phyloP scores from a whole-genome alignment of 371 early-diverging fungal genomes.

The Smittium mucronatum region DNA sequence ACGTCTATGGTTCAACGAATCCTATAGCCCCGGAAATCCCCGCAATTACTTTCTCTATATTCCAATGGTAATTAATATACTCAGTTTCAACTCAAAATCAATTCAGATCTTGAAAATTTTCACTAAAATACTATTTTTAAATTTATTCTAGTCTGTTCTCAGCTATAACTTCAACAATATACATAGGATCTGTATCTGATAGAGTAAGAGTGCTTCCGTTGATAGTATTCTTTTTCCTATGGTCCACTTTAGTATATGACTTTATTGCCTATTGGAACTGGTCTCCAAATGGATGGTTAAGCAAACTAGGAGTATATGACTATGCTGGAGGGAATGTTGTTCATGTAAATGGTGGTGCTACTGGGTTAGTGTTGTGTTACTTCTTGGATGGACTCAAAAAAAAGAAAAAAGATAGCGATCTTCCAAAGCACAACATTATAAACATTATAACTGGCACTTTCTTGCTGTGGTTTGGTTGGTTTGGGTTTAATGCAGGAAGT shows the following conservation, averaged over 20 bases:
- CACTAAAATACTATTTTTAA: no score
- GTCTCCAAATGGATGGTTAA: conserved; percentile 68
- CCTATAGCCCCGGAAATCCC: conserved; percentile 46
- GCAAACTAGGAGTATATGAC: conserved; percentile 58
- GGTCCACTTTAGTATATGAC: conserved; percentile 83
- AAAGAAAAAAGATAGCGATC: conserved; percentile 41
- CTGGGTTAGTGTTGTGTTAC: conserved; percentile 77
- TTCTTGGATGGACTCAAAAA: conserved; percentile 60
- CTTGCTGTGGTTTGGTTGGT: conserved; percentile 83
- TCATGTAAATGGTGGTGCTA: conserved; percentile 81
- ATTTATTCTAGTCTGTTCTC: conserved; percentile 60
- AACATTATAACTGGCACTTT: conserved; percentile 77
- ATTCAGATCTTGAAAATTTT: neutral
- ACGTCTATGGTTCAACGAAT: conserved; percentile 41
- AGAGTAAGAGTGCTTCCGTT: conserved; percentile 73
- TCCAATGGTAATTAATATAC: conserved; percentile 35
- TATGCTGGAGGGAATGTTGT: conserved; percentile 88
- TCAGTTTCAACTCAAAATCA: neutral
- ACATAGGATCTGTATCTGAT: conserved; percentile 85
- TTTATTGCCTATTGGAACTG: conserved; percentile 86
- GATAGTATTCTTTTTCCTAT: conserved; percentile 78
- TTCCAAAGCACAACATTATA: conserved; percentile 80
- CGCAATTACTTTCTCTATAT: conserved; percentile 54
- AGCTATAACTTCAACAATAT: conserved; percentile 74
- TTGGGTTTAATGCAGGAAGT: conserved; percentile 80